These are phyloP conservation scores for Phytophthora melonis DNA, from an alignment of 352 stramenopile species.

Conservation along the genomic window DNA sequence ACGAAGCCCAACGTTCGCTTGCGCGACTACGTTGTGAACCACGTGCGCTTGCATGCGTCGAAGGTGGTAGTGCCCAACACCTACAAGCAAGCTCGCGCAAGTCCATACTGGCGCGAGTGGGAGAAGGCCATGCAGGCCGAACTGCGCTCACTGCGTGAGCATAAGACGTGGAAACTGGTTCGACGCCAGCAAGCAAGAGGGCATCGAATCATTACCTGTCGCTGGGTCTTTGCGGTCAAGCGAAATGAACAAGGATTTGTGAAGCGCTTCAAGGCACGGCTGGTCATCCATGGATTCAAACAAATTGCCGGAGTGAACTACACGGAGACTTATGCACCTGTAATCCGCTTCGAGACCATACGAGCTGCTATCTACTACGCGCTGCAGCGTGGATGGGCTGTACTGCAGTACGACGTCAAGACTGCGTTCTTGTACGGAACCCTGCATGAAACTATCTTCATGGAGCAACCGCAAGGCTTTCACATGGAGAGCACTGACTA, in stretches of 20 bases:
- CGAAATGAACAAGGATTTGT: background rate
- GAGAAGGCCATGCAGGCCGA: background rate
- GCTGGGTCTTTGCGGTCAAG: background rate
- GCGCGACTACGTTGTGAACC: too few species aligned
- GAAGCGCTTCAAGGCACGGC: background rate
- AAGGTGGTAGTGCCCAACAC: too few species aligned
- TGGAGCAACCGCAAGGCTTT: slow-evolving; percentile 3
- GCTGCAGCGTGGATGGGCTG: background rate
- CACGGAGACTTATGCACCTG: background rate
- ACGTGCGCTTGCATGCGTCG: too few species aligned
- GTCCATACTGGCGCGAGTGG: too few species aligned
- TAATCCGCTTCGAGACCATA: background rate
- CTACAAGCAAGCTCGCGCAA: too few species aligned
- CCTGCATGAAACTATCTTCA: background rate
- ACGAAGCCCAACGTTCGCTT: too few species aligned
- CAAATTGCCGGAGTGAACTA: background rate
- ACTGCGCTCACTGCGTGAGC: background rate
- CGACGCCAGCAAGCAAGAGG: background rate
- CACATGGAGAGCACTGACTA: background rate
- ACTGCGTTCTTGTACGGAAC: background rate
- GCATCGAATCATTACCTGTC: background rate
- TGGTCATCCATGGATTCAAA: background rate
- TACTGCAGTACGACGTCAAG: slow-evolving; percentile 4
- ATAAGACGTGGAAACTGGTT: background rate
- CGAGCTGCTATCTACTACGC: background rate